A percentile compares a stretch with the other conserved stretches of the same genome.
phyloP scores from a whole-genome alignment of 768 basidiomycete species.

The Antrodiella citrinella region DNA sequence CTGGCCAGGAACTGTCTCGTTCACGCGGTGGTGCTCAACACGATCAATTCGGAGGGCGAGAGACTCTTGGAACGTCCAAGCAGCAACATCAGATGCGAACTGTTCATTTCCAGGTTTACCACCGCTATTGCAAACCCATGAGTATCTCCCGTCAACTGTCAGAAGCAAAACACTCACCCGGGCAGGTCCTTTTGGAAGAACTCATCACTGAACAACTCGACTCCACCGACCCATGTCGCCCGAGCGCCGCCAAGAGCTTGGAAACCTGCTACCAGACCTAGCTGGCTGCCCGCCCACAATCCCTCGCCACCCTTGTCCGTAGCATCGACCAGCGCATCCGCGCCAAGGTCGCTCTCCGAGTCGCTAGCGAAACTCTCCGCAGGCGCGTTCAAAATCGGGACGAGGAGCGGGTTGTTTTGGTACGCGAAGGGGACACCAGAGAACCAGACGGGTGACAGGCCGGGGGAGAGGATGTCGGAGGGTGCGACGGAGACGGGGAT shows the following conservation, averaged over 20 bases:
- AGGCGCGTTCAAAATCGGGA: constrained; percentile 78
- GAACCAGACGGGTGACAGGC: constrained; percentile 61
- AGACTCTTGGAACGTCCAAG: constrained; percentile 89
- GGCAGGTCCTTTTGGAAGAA: constrained; percentile 56
- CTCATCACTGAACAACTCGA: constrained; percentile 72
- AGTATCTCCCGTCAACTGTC: neutral
- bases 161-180: constrained; percentile 35
- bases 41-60: constrained; percentile 72
- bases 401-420: constrained; percentile 65
- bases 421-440: constrained; percentile 62
- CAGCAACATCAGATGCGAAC: constrained; percentile 65
- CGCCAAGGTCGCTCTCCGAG: constrained; percentile 43
- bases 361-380: constrained; percentile 71
- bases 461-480: constrained; percentile 22
- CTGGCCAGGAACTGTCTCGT: constrained; percentile 52
- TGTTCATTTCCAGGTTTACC: constrained; percentile 65
- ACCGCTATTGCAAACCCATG: too few species aligned
- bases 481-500: constrained; percentile 49
- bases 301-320: constrained; percentile 71
- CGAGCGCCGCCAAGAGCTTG: constrained; percentile 76
- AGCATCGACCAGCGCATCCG: constrained; percentile 61
- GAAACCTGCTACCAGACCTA: constrained; percentile 81
- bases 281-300: constrained; percentile 71
- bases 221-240: constrained; percentile 74
- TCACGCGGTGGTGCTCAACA: constrained; percentile 64